Percentiles rank a stretch among this genome's conserved stretches.
Evolutionary conservation across 148 eudicot genomes (phyloP).

Genomic region (Talinum fruticosum): DNA sequence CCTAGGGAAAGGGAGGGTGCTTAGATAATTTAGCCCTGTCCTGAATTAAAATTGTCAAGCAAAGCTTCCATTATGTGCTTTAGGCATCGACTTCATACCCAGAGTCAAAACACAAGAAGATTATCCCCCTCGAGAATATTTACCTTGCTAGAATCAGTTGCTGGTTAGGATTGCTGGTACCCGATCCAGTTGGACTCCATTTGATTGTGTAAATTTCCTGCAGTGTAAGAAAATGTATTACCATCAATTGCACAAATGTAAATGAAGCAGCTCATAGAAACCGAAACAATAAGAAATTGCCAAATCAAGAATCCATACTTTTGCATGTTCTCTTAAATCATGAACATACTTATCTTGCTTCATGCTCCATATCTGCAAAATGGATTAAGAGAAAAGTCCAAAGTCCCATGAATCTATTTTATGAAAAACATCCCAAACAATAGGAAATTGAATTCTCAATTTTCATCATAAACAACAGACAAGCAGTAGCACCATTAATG

Average conservation of each 20-base stretch:
- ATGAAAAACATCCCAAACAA: neutral
- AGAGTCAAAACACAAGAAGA: neutral
- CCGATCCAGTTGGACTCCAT: conserved; percentile 70
- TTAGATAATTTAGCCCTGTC: neutral
- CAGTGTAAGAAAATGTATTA: conserved; percentile 5
- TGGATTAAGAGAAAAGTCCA: neutral
- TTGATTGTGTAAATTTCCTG: conserved; percentile 65
- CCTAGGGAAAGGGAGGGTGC: neutral
- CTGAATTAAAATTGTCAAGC: neutral
- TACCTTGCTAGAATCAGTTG: conserved; percentile 54
- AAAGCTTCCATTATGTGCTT: neutral
- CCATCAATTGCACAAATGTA: neutral
- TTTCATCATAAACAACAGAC: too few relatives aligned
- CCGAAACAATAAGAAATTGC: neutral
- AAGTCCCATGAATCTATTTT: too few relatives aligned
- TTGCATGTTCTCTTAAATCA: conserved; percentile 57
- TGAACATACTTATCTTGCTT: conserved; percentile 49
- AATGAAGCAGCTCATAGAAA: neutral
- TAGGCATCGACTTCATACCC: neutral
- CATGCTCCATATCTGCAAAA: conserved; percentile 58
- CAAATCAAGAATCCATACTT: conserved; percentile 25
- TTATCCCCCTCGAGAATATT: neutral
- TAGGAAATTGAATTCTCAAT: neutral
- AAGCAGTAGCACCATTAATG: neutral
- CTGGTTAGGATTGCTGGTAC: conserved; percentile 56